Evolutionary conservation across 768 basidiomycete species (phyloP).

Genomic region (Auricularia cornea): DNA sequence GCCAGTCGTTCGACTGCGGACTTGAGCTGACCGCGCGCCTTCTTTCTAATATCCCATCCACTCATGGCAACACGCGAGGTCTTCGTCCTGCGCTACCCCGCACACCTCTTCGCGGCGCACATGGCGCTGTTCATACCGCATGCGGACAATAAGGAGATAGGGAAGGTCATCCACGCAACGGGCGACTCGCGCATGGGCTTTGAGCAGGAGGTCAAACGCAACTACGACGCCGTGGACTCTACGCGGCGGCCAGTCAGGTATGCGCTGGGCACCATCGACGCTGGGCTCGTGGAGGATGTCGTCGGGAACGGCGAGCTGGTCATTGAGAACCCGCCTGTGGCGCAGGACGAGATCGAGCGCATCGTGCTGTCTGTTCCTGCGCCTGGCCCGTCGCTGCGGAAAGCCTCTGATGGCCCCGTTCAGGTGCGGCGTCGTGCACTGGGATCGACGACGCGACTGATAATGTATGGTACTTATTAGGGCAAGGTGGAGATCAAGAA

Average conservation of each 20-base stretch:
- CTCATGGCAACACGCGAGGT: neutral
- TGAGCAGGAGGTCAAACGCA: constrained; percentile 1
- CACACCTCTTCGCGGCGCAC: neutral
- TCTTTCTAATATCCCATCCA: neutral
- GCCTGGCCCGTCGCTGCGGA: neutral
- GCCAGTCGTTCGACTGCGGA: no score
- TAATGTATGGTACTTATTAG: neutral
- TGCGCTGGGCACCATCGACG: neutral
- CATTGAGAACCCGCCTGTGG: neutral
- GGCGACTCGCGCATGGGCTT: neutral
- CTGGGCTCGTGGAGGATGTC: neutral
- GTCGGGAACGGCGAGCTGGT: neutral
- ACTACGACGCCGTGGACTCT: neutral
- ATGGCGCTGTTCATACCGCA: neutral
- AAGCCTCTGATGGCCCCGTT: neutral
- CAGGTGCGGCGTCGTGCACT: no score
- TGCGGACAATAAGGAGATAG: neutral
- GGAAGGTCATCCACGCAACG: neutral
- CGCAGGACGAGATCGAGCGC: neutral
- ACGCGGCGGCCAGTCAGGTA: neutral
- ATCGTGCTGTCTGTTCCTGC: neutral
- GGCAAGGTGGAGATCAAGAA: constrained; percentile 1
- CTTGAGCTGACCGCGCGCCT: no score
- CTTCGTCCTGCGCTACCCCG: neutral
- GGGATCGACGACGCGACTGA: neutral